phyloP scores from a whole-genome alignment of 768 basidiomycete genomes.

The Favolaschia claudopus region DNA sequence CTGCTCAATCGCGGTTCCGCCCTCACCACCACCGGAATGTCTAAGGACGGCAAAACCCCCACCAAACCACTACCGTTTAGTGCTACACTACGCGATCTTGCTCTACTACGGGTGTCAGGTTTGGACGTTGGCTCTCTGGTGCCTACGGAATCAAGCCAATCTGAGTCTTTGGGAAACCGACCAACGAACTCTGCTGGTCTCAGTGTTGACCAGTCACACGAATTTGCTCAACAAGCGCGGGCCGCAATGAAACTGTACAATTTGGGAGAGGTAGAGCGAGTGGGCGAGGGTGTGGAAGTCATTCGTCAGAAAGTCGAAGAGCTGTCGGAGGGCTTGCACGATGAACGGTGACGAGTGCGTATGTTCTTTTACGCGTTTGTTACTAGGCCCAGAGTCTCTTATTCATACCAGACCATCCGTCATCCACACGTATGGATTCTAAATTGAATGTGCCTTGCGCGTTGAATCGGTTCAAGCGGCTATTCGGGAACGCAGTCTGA shows the following conservation, averaged over 20 bases:
- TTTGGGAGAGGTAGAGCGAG: conserved; percentile 57
- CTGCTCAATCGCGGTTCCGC: too few species aligned
- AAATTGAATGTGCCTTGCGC: too few species aligned
- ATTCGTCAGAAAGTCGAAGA: conserved; percentile 65
- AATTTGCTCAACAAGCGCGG: conserved; percentile 66
- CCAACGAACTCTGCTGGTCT: conserved; percentile 33
- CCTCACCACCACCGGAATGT: too few species aligned
- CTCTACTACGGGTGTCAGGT: conserved; percentile 69
- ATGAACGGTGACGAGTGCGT: background rate
- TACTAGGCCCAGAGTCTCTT: background rate
- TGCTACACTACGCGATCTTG: conserved; percentile 75
- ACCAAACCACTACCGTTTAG: conserved; percentile 62
- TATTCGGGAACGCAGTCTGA: too few species aligned
- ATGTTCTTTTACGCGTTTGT: background rate
- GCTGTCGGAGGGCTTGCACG: conserved; percentile 47
- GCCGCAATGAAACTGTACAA: conserved; percentile 62
- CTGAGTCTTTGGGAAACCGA: too few species aligned
- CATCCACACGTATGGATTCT: too few species aligned
- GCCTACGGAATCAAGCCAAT: conserved; percentile 21
- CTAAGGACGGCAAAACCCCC: too few species aligned
- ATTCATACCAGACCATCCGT: too few species aligned
- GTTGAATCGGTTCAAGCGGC: too few species aligned
- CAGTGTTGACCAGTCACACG: conserved; percentile 61
- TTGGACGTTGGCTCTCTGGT: conserved; percentile 40
- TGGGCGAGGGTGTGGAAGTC: conserved; percentile 63